Percentiles rank a stretch among this genome's conserved stretches.
Evolutionary conservation across 2,329 filamentous ascomycete species (phyloP).

Genomic region (Hypoxylon sp.): DNA sequence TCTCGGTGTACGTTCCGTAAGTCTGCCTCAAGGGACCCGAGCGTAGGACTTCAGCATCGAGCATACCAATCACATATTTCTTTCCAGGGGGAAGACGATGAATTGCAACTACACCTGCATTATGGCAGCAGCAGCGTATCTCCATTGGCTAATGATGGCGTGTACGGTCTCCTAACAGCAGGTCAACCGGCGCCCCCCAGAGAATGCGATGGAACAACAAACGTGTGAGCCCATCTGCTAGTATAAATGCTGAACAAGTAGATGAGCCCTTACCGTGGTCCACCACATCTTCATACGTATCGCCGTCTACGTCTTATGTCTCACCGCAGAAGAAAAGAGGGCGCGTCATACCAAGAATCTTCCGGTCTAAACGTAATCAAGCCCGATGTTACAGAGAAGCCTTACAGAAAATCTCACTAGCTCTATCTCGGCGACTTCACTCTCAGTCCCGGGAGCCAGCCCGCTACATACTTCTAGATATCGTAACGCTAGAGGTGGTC

Average conservation of each 20-base stretch:
- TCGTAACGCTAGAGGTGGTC: neutral
- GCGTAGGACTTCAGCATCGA: neutral
- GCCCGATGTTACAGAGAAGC: neutral
- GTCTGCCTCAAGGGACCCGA: neutral
- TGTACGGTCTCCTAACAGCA: neutral
- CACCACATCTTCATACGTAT: neutral
- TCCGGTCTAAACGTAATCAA: neutral
- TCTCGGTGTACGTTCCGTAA: neutral
- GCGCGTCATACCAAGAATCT: neutral
- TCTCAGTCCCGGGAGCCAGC: neutral
- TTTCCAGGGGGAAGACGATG: neutral
- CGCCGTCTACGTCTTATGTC: neutral
- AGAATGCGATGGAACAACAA: neutral
- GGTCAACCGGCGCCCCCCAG: conserved; percentile 6
- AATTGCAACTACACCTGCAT: conserved; percentile 4
- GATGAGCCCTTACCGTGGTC: too few species aligned
- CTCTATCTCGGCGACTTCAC: neutral
- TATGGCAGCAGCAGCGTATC: neutral
- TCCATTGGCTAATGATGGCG: neutral
- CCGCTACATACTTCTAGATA: neutral
- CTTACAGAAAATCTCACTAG: neutral
- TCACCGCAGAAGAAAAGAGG: neutral
- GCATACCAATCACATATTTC: neutral
- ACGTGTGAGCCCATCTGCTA: too few species aligned
- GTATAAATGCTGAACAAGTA: too few species aligned